Evolutionary conservation across 139 green algal species (phyloP).

Genomic region (Coelastrella sp.): DNA sequence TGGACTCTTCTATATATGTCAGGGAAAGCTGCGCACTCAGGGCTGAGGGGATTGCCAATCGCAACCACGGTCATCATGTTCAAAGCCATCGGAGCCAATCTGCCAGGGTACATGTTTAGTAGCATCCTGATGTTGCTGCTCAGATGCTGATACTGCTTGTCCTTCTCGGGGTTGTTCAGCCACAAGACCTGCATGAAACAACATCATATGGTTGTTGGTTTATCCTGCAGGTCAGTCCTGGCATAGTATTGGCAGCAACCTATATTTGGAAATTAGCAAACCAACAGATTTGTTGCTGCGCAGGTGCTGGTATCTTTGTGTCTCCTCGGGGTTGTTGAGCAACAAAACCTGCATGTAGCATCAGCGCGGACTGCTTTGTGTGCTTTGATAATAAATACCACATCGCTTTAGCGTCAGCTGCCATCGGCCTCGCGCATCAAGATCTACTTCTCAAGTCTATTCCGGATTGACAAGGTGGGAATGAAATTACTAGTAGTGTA

Average conservation of each 20-base stretch:
- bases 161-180: constrained; percentile 91
- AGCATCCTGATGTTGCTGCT: neutral
- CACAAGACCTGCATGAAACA: constrained; percentile 63
- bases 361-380: too few species aligned
- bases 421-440: too few species aligned
- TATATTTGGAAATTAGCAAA: neutral
- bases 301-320: too few species aligned
- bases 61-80: constrained; percentile 85
- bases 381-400: too few species aligned
- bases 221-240: too few species aligned
- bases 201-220: neutral
- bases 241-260: neutral
- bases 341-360: too few species aligned
- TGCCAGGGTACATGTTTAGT: constrained; percentile 73
- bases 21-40: constrained; percentile 46
- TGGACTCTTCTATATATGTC: constrained; percentile 2
- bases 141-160: constrained; percentile 54
- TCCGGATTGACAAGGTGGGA: too few species aligned
- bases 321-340: too few species aligned
- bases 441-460: too few species aligned
- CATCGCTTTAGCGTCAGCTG: too few species aligned
- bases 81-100: constrained; percentile 65
- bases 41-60: constrained; percentile 72
- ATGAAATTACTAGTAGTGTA: too few species aligned
- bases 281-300: too few species aligned